Evolutionary conservation across 2,329 filamentous ascomycete genomes (phyloP).

Genomic region (Triangularia verruculosa): DNA sequence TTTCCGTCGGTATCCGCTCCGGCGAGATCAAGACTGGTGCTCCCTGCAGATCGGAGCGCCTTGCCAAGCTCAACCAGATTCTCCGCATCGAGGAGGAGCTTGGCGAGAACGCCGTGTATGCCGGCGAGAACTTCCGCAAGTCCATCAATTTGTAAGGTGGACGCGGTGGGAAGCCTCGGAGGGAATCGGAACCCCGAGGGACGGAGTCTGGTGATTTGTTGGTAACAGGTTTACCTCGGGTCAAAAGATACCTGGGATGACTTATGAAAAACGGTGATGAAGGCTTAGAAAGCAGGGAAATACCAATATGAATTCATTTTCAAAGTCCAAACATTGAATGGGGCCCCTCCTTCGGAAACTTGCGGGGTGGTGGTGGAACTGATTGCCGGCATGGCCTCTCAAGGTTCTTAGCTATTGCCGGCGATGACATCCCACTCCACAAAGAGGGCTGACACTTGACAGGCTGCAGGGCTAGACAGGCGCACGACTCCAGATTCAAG

Average conservation of each 20-base stretch:
- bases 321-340: background rate
- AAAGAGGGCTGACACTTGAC: background rate
- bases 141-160: constrained; percentile 75
- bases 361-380: background rate
- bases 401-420: background rate
- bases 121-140: constrained; percentile 87
- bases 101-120: constrained; percentile 85
- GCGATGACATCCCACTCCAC: background rate
- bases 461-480: background rate
- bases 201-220: constrained; percentile 13
- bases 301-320: constrained; percentile 19
- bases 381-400: background rate
- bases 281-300: constrained; percentile 24
- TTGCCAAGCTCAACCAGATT: constrained; percentile 99
- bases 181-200: constrained; percentile 18
- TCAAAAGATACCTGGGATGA: constrained; percentile 21
- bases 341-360: background rate
- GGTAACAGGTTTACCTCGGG: constrained; percentile 22
- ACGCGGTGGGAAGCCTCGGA: constrained; percentile 10
- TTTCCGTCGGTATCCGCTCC: constrained; percentile 91
- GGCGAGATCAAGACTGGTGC: constrained; percentile 99
- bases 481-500: background rate
- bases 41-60: constrained; percentile 91
- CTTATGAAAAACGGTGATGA: constrained; percentile 28
- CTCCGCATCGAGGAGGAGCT: constrained; percentile 99